Conservation (phyloP, 2,329 filamentous ascomycete genomes). For the Sporothrix variecibatus region DNA sequence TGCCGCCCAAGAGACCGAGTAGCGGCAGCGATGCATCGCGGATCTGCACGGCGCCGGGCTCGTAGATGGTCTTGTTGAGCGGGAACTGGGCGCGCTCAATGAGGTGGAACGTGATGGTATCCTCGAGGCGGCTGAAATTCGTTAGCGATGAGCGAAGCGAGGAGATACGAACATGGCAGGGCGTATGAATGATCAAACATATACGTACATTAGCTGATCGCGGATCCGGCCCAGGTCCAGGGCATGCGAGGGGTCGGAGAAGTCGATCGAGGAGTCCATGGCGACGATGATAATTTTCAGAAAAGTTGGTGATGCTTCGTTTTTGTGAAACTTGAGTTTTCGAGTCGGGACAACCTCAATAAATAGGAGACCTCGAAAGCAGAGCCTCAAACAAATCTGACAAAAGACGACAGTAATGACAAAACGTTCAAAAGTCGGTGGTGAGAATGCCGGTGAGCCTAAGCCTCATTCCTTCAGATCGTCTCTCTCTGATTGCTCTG, state of each 20-base stretch:
- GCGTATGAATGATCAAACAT: background rate
- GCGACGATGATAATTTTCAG: background rate
- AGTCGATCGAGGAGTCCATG: conserved; percentile 91
- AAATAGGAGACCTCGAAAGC: background rate
- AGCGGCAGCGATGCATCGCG: conserved; percentile 51
- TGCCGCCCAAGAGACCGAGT: conserved; percentile 11
- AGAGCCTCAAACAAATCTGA: background rate
- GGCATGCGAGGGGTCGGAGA: conserved; percentile 80
- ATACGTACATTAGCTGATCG: conserved; percentile 81
- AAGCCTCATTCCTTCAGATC: conserved; percentile 1
- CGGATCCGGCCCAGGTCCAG: conserved; percentile 90
- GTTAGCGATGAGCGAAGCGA: background rate
- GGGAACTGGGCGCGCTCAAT: conserved; percentile 99
- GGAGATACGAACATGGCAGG: too few relatives aligned
- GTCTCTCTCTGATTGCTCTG: background rate
- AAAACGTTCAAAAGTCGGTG: background rate
- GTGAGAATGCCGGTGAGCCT: conserved; percentile 9
- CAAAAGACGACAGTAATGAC: background rate
- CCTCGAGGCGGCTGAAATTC: conserved; percentile 81
- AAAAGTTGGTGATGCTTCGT: background rate
- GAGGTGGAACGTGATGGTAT: conserved; percentile 95
- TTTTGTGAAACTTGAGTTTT: background rate
- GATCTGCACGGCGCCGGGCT: conserved; percentile 75
- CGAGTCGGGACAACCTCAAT: background rate
- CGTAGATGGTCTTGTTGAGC: conserved; percentile 85